phyloP scores from a whole-genome alignment of 2,329 filamentous ascomycete species.

The Cladosporium austrohemisphaericum region DNA sequence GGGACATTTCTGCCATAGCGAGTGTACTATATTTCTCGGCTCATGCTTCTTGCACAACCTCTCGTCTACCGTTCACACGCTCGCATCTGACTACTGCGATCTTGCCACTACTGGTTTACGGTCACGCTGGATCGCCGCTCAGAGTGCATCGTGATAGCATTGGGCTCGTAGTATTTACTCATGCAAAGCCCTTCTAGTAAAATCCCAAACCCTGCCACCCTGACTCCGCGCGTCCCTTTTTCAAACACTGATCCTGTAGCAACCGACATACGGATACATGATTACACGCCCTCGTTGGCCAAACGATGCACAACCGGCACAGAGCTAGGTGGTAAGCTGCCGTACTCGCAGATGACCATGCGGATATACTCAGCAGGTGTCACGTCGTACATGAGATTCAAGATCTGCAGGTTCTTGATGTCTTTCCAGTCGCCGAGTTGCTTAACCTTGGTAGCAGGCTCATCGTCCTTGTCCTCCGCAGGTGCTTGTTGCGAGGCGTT shows the following conservation, averaged over 20 bases:
- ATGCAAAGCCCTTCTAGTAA: not conserved
- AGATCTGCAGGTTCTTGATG: constrained; percentile 57
- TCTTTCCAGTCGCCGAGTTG: constrained; percentile 54
- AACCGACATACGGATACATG: not conserved
- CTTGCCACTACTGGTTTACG: too few species aligned
- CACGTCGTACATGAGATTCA: constrained; percentile 85
- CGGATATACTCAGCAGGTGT: constrained; percentile 83
- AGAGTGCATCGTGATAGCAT: constrained; percentile 6
- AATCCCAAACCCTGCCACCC: not conserved
- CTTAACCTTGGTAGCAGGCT: constrained; percentile 24
- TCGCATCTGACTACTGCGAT: too few species aligned
- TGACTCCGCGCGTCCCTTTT: not conserved
- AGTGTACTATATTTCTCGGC: constrained; percentile 15
- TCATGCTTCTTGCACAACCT: constrained; percentile 3
- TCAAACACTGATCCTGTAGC: not conserved
- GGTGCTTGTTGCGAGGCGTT: not conserved
- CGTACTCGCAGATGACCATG: constrained; percentile 87
- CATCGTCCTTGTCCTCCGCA: constrained; percentile 22
- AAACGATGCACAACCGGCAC: constrained; percentile 69
- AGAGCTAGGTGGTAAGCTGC: constrained; percentile 78
- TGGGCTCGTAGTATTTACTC: not conserved
- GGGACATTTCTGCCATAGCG: constrained; percentile 10
- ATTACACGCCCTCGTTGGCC: constrained; percentile 30
- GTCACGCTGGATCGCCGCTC: too few species aligned
- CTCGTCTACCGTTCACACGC: too few species aligned